Evolutionary conservation across 176 grass and related monocot species (phyloP), one percentile per base, ranked within the genome.

Genomic region (Oryza australiensis): DNA sequence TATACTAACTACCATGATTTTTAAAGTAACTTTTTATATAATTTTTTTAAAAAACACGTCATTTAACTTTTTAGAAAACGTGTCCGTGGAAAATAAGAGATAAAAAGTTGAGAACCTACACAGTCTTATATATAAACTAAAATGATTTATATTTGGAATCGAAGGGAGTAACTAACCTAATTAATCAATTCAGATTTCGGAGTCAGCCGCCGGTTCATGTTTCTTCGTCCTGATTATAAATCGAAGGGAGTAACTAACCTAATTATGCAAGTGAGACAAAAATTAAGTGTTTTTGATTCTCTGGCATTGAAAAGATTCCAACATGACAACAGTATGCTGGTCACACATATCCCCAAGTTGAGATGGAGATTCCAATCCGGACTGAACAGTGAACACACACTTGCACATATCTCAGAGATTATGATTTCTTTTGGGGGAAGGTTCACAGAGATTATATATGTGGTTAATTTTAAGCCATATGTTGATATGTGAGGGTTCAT

Each of bases 221-320:
- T 51, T 29, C 64, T 65, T 12, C 55, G 7, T 63, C n/a, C 22
- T 22, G 8, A 64, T 55, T 28, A 24, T n/a, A n/a, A n/a, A n/a
- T n/a, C n/a, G n/a, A n/a, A n/a, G n/a, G n/a, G n/a, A n/a, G n/a
- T n/a, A n/a, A n/a, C n/a, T n/a, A n/a, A n/a, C n/a, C n/a, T 22
- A 72, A 82, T 77, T 55, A 82, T 71, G 15, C 27, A 24, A 62
- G 51, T 37, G 12, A 55, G 28, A 40, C 41, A 63, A 64, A n/a
- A 29, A 51, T 24, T 60, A 30, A 9, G 15, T 22, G 24, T 34
- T 29, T 48, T 40, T 40, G 4, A 64, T 28, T 20, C 14, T 12
- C 53, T 64, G 41, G 33, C 79, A 30, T 30, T 30, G 40, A 76
- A 77, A 77, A 38, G n/a, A 22, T 77, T 76, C 73, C 16, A 82